Evolutionary conservation across 371 early-diverging fungal genomes (phyloP).

Genomic region (Sporodiniella umbellata): DNA sequence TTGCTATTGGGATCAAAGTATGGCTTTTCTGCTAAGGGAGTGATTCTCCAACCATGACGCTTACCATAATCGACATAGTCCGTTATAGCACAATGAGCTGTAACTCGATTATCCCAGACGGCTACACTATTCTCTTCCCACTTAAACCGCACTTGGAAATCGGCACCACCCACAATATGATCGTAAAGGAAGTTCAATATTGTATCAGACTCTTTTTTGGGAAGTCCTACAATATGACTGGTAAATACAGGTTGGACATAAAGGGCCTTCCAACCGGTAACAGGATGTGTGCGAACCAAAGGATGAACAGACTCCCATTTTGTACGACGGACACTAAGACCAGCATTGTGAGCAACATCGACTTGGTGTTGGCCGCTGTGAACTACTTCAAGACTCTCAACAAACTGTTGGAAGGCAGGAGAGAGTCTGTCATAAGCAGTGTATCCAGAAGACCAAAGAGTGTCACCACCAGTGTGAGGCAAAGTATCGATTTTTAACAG

Average conservation of each 20-base stretch:
- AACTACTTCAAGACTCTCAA: conserved; percentile 62
- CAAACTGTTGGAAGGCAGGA: conserved; percentile 48
- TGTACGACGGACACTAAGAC: conserved; percentile 44
- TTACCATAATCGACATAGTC: conserved; percentile 47
- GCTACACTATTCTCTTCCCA: conserved; percentile 64
- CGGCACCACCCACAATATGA: conserved; percentile 39
- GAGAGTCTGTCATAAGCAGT: conserved; percentile 60
- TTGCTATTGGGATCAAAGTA: conserved; percentile 54
- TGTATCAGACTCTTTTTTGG: conserved; percentile 51
- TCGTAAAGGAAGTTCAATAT: conserved; percentile 51
- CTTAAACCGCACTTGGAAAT: conserved; percentile 63
- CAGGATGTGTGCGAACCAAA: conserved; percentile 65
- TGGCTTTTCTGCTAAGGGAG: conserved; percentile 52
- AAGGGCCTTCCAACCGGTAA: conserved; percentile 66
- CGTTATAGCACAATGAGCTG: conserved; percentile 53
- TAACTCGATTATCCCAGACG: conserved; percentile 69
- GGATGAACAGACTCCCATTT: conserved; percentile 50
- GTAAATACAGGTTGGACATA: conserved; percentile 66
- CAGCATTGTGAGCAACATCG: conserved; percentile 29
- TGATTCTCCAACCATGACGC: conserved; percentile 47
- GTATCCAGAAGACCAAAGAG: conserved; percentile 58
- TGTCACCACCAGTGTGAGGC: conserved; percentile 59
- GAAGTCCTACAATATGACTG: conserved; percentile 50
- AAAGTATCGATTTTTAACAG: conserved; percentile 52
- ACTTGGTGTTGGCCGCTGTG: conserved; percentile 54